Evolutionary conservation across 202 grass and related monocot genomes (phyloP), one percentile per base, ranked within the genome.

Genomic region (Digitaria exilis): DNA sequence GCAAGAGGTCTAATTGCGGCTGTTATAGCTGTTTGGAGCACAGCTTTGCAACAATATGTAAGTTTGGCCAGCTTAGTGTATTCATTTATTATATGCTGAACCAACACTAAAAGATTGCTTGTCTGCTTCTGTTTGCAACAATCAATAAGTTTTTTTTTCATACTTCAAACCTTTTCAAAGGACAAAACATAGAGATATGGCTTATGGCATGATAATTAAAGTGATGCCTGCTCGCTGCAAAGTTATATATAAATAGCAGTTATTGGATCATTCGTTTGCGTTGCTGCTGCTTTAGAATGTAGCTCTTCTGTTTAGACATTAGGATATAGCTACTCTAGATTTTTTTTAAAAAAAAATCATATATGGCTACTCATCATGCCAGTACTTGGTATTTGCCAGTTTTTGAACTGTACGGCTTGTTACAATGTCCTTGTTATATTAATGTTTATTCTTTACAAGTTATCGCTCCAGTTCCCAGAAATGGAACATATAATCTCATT

Each of bases 11-110:
- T 94, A 65, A 77, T 94, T 42, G 91, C 92, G 34, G 92, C 92
- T 67, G 56, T 74, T 41, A 89, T 92, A 83, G 92, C 92, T 58
- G 88, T 94, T 55, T 94, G 90, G 90, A 91, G 90, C 70, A 94
- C 90, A 79, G 80, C 91, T 85, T 88, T 97, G 65, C 94, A 97
- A 63, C 94, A 97, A 92, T 94, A 97, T 68, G 94, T 97, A 90
- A 94, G 94, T 90, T 79, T n/a, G 57, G 79, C 59, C 51, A 32
- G 28, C 8, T 49, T 7, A 56, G 4, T 58, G 29, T 64, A 58
- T 56, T 59, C 17, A 66, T 17, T 72, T 73, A 31, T 49, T 64
- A 22, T 68, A 15, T 71, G 28, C 51, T 4, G 17, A 19, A 34
- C 10, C 0, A 35, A 19, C 32, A 39, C 32, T 39, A n/a, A n/a